A percentile compares a stretch with the other conserved stretches of the same genome.
Evolutionary conservation across 148 eudicot species (phyloP).

Genomic region (Vaccinium vitisidaea): DNA sequence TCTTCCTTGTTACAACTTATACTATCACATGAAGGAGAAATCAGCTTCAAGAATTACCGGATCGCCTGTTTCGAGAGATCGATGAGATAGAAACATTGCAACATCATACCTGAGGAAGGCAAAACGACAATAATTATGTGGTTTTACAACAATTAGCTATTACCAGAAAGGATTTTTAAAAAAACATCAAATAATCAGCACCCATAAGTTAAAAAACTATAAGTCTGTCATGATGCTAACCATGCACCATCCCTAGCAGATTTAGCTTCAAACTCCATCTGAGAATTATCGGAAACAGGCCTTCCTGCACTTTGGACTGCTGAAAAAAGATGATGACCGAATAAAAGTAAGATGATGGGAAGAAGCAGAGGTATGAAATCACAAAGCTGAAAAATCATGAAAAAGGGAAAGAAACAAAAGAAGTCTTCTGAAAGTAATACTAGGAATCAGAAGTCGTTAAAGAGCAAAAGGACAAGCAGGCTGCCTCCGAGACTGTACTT

Average conservation of each 20-base stretch:
- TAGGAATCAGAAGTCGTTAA: background rate
- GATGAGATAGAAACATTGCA: constrained; percentile 66
- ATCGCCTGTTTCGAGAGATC: constrained; percentile 69
- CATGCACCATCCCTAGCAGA: constrained; percentile 99
- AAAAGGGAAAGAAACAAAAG: background rate
- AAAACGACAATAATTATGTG: constrained; percentile 13
- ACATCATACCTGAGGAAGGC: constrained; percentile 77
- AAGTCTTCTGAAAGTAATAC: background rate
- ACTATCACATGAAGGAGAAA: background rate
- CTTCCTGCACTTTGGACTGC: constrained; percentile 43
- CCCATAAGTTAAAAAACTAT: constrained; percentile 1
- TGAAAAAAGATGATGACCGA: background rate
- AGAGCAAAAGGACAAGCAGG: background rate
- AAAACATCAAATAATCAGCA: constrained; percentile 2
- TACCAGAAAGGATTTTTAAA: background rate
- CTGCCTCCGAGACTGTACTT: background rate
- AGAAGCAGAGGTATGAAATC: background rate
- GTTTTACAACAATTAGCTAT: constrained; percentile 3
- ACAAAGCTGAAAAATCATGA: background rate
- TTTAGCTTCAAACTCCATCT: constrained; percentile 98
- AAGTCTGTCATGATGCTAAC: constrained; percentile 35
- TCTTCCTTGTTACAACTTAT: background rate
- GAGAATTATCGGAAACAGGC: constrained; percentile 57
- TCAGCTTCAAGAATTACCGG: constrained; percentile 50
- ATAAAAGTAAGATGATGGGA: constrained; percentile 6